phyloP scores from a whole-genome alignment of 768 basidiomycete genomes.

The Pleurotus platypus region DNA sequence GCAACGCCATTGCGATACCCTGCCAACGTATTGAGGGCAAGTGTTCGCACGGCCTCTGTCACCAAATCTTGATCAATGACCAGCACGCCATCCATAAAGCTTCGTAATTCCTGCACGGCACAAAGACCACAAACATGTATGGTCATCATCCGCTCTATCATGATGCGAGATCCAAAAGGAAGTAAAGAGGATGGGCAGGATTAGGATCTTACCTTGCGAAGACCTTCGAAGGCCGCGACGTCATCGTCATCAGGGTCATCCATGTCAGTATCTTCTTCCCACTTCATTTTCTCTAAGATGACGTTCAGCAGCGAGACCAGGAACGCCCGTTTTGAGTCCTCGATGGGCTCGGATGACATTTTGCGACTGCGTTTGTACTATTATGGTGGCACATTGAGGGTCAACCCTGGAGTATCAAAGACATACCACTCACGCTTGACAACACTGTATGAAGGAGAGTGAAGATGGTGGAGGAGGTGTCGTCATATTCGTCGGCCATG shows the following conservation, averaged over 20 bases:
- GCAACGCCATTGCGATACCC: constrained; percentile 59
- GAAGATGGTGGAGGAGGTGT: constrained; percentile 83
- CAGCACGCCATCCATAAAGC: constrained; percentile 83
- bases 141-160: constrained; percentile 13
- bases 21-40: constrained; percentile 73
- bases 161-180: constrained; percentile 10
- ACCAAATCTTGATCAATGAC: constrained; percentile 85
- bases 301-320: constrained; percentile 74
- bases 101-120: constrained; percentile 67
- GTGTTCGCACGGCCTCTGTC: constrained; percentile 66
- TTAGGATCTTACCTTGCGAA: constrained; percentile 65
- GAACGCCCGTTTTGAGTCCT: constrained; percentile 71
- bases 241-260: constrained; percentile 90
- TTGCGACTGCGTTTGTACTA: constrained; percentile 82
- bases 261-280: constrained; percentile 77
- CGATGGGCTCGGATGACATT: constrained; percentile 55
- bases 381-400: constrained; percentile 4
- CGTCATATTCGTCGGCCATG: constrained; percentile 87
- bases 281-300: constrained; percentile 85
- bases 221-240: constrained; percentile 71
- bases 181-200: neutral
- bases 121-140: constrained; percentile 7
- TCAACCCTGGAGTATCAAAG: neutral
- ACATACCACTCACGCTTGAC: constrained; percentile 54
- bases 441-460: constrained; percentile 76